A percentile compares a stretch with the other conserved stretches of the same genome.
Conservation (phyloP, 2,329 filamentous ascomycete species). For the Phyllosticta paracitricarpa region DNA sequence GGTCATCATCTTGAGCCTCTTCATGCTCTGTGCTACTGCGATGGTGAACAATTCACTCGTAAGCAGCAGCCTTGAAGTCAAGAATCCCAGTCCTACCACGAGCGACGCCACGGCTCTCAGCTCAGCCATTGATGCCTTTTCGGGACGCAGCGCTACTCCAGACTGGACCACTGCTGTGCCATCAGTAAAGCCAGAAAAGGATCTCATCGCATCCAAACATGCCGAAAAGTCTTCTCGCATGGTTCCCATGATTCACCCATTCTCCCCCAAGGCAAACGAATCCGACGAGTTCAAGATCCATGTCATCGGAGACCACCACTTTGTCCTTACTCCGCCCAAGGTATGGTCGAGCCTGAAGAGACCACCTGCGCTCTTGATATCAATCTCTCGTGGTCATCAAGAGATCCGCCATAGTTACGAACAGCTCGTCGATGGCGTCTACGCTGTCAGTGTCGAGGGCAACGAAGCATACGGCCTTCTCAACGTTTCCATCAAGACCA, state of each 20-base stretch:
- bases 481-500: constrained; percentile 36
- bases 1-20: neutral
- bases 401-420: constrained; percentile 29
- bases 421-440: constrained; percentile 37
- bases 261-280: constrained; percentile 15
- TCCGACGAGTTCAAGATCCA: constrained; percentile 41
- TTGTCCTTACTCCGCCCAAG: constrained; percentile 41
- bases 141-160: constrained; percentile 3
- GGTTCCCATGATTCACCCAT: constrained; percentile 1
- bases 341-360: constrained; percentile 34
- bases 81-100: neutral
- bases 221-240: constrained; percentile 3
- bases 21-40: neutral
- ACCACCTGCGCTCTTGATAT: constrained; percentile 39
- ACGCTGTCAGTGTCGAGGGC: constrained; percentile 40
- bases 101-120: constrained; percentile 1
- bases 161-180: neutral
- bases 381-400: constrained; percentile 34
- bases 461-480: constrained; percentile 40
- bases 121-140: constrained; percentile 7
- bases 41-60: neutral
- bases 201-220: constrained; percentile 2
- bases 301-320: constrained; percentile 43
- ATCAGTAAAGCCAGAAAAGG: neutral
- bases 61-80: neutral